A percentile compares a stretch with the other conserved stretches of the same genome.
These are phyloP conservation scores for Fusarium sp. DNA, from an alignment of 2,329 filamentous ascomycete species.

Conservation along the genomic window DNA sequence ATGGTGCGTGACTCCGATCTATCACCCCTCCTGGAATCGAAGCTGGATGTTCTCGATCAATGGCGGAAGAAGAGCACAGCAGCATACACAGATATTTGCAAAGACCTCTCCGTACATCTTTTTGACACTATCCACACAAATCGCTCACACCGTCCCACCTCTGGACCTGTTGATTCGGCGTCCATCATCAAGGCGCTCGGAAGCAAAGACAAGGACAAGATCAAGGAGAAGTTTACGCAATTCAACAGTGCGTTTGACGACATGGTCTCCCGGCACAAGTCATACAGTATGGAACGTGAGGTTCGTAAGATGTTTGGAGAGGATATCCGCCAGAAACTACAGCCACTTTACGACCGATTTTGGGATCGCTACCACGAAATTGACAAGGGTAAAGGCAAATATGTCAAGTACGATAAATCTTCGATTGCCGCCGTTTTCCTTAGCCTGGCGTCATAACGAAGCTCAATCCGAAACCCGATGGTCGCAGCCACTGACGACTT, in stretches of 20 bases:
- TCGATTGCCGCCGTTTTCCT: conserved; percentile 75
- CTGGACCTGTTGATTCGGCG: conserved; percentile 81
- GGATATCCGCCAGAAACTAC: conserved; percentile 90
- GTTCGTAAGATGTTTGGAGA: conserved; percentile 82
- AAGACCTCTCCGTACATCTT: conserved; percentile 84
- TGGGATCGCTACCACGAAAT: conserved; percentile 98
- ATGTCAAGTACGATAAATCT: conserved; percentile 95
- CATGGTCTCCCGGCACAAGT: conserved; percentile 83
- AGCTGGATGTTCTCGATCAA: conserved; percentile 75
- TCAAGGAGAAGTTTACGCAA: conserved; percentile 93
- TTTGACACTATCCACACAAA: conserved; percentile 94
- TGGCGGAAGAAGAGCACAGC: conserved; percentile 90
- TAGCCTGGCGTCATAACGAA: conserved; percentile 54
- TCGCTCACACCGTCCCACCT: conserved; percentile 76
- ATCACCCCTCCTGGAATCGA: conserved; percentile 73
- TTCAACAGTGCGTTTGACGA: conserved; percentile 95
- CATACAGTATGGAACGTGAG: conserved; percentile 89
- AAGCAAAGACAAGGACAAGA: conserved; percentile 93
- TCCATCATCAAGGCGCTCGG: conserved; percentile 85
- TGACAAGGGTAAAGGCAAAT: conserved; percentile 97
- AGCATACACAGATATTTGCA: conserved; percentile 87
- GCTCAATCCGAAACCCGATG: background rate
- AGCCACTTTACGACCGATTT: conserved; percentile 93
- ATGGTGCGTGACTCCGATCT: conserved; percentile 87
- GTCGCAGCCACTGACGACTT: background rate